Base-by-base conservation (phyloP, 768 basidiomycete genomes). In the Russula foetens region DNA sequence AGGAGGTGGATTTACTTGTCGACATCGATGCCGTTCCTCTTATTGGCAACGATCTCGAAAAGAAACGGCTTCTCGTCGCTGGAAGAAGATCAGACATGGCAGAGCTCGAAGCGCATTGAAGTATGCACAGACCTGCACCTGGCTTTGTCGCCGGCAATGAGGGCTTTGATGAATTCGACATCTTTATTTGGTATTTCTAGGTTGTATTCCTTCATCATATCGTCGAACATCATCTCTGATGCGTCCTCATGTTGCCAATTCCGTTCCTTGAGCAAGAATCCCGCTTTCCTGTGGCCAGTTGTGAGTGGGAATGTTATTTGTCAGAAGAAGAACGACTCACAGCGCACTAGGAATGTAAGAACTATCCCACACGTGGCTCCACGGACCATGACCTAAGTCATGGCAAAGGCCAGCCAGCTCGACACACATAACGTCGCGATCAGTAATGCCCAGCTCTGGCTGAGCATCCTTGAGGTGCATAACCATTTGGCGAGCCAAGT, bases 21-120 rank as follows among this genome's bases (percentile, higher is more conserved):
- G 5, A 93, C 90, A 67, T 93, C 91, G 4, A 93, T 75, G 0
- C 91, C 91, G 62, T 92, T 92, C 7, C 82, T 75, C 69, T 81
- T 81, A 72, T 93, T 93, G 0, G 90, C 85, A 3, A 93, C 88
- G 53, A 93, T 92, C 56, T 92, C 87, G 67, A 92, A 93, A 2
- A 93, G 71, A 66, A 88, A 92, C 0, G 74, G 71, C 70, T 91
- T 91, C 68, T 85, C 86, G 4, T 64, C 12, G 2, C 65, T 64
- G 33, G 17, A 43, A 38, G 0, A n/a, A 41, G 26, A 35, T 43
- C 21, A 39, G 12, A 43, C 21, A n/a, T 51, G 39, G 17, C 21
- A 23, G 45, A 39, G 23, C n/a, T 47, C 28, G 14, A 38, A 12
- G 9, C n/a, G 14, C 38, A 24, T 33, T 6, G 19, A 35, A 19